Conservation (phyloP, 176 grass and related monocot genomes). For the Musa troglodytarum region DNA sequence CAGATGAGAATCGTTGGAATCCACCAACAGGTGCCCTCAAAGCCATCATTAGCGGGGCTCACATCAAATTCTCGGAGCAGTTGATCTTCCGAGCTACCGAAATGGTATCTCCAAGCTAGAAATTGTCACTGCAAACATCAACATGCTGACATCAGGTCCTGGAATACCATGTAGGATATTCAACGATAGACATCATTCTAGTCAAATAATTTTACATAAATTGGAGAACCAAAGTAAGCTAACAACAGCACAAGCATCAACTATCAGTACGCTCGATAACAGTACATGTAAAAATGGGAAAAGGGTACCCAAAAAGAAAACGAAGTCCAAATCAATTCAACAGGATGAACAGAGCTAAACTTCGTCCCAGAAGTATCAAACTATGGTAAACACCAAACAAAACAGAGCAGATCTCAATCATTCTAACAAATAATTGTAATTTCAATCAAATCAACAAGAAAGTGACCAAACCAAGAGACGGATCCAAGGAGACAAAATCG, state of each 20-base stretch:
- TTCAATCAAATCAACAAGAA: background rate
- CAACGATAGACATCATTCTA: background rate
- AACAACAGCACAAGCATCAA: background rate
- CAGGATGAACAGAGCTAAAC: background rate
- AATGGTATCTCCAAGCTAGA: background rate
- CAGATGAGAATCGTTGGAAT: conserved; percentile 16
- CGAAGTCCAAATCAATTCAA: background rate
- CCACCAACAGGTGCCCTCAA: background rate
- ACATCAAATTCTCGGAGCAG: background rate
- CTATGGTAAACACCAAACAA: background rate
- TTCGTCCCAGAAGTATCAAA: no score
- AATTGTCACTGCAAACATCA: background rate
- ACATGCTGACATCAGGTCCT: background rate
- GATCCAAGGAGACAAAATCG: background rate
- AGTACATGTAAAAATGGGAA: no score
- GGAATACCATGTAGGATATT: background rate
- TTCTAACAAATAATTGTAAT: background rate
- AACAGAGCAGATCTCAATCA: background rate
- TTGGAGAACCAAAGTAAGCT: background rate
- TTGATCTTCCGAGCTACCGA: no score
- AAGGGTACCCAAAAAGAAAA: background rate
- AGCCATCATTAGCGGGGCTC: background rate
- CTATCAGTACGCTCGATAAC: no score
- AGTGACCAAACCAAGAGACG: background rate
- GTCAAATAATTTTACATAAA: background rate